Conservation (phyloP, 2,329 filamentous ascomycete species). For the Aspergillus novoparasiticus region DNA sequence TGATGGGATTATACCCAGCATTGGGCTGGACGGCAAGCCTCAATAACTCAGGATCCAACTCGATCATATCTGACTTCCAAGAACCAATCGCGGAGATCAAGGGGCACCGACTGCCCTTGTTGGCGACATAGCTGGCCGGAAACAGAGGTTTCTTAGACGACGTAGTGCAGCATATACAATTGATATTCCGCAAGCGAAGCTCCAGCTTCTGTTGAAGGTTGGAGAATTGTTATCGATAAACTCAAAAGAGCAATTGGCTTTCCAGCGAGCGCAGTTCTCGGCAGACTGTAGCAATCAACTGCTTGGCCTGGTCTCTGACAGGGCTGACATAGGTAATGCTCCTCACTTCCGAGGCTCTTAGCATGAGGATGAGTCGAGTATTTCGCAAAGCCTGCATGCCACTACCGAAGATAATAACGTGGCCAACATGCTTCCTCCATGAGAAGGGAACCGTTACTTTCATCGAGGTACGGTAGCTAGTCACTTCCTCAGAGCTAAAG, state of each 20-base stretch:
- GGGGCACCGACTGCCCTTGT: slow-evolving; percentile 20
- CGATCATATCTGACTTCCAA: slow-evolving; percentile 48
- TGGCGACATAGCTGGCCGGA: neutral
- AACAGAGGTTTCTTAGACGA: neutral
- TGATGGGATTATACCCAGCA: neutral
- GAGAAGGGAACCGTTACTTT: slow-evolving; percentile 56
- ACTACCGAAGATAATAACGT: slow-evolving; percentile 42
- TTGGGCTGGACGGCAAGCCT: slow-evolving; percentile 4
- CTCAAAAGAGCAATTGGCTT: neutral
- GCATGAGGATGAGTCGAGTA: slow-evolving; percentile 47
- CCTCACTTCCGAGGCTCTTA: slow-evolving; percentile 16
- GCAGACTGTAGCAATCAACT: neutral
- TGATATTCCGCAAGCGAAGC: neutral
- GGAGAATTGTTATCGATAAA: neutral
- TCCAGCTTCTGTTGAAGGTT: neutral
- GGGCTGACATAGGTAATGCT: neutral
- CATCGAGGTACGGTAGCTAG: slow-evolving; percentile 73
- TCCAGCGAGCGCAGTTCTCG: neutral
- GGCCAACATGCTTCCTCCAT: slow-evolving; percentile 16
- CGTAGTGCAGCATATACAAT: neutral
- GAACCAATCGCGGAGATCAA: slow-evolving; percentile 48
- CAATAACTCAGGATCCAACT: slow-evolving; percentile 36
- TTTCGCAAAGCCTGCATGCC: slow-evolving; percentile 45
- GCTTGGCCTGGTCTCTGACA: neutral
- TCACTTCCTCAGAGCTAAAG: slow-evolving; percentile 68